Conservation (phyloP, 139 green algal species). For the Desmodesmus armatus region DNA sequence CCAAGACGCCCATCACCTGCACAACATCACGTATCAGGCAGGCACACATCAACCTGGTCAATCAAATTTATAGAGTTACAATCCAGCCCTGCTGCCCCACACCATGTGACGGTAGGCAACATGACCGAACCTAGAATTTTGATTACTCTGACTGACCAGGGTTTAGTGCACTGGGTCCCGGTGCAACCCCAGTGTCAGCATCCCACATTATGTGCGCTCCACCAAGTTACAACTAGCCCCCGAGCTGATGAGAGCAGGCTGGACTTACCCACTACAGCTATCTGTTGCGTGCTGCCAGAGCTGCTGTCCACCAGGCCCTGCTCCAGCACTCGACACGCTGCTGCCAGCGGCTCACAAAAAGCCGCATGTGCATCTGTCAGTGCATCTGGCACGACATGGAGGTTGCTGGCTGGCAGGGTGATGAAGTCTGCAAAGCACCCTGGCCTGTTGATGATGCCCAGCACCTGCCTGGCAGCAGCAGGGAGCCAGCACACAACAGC, state of each 20-base stretch:
- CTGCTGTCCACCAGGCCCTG: conserved; percentile 62
- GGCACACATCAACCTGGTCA: too few species aligned
- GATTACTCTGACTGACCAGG: too few species aligned
- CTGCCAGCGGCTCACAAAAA: conserved; percentile 83
- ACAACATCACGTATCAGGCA: too few species aligned
- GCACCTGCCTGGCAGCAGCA: conserved; percentile 62
- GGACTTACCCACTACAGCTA: conserved; percentile 51
- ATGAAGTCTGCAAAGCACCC: conserved; percentile 73
- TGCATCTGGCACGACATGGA: conserved; percentile 69
- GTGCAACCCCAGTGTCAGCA: too few species aligned
- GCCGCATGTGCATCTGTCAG: conserved; percentile 69
- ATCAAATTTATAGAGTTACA: too few species aligned
- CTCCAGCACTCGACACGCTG: conserved; percentile 77
- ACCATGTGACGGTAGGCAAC: too few species aligned
- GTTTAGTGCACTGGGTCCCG: too few species aligned
- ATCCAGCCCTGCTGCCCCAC: too few species aligned
- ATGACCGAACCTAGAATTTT: too few species aligned
- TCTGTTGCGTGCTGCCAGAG: not conserved
- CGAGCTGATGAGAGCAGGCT: not conserved
- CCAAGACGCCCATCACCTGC: conserved; percentile 81
- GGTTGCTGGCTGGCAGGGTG: conserved; percentile 67
- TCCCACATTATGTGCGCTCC: too few species aligned
- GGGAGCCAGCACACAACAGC: not conserved
- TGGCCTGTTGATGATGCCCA: conserved; percentile 83
- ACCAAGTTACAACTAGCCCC: too few species aligned